Evolutionary conservation across 495 filamentous ascomycete species (phyloP).

Genomic region (Penicillium diatomitis): DNA sequence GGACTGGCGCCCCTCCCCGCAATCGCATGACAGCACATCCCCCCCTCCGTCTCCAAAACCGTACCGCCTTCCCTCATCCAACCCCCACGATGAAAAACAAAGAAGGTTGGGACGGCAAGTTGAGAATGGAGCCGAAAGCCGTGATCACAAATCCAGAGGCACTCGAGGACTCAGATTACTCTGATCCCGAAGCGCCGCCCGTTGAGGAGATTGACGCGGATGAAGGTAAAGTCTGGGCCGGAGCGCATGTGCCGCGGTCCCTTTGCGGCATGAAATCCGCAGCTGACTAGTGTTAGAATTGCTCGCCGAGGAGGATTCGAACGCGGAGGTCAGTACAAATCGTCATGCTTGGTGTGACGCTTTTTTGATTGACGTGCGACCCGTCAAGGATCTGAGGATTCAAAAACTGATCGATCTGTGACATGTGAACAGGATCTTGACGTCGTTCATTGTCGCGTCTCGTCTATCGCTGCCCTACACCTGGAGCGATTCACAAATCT

Average conservation of each 20-base stretch:
- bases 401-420: conserved; percentile 5
- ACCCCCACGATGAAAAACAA: conserved; percentile 44
- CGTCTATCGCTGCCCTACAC: conserved; percentile 64
- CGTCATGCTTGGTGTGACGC: background rate
- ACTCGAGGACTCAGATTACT: conserved; percentile 73
- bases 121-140: conserved; percentile 58
- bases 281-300: conserved; percentile 41
- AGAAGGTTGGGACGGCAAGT: conserved; percentile 91
- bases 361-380: too few species aligned
- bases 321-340: conserved; percentile 40
- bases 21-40: conserved; percentile 12
- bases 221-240: conserved; percentile 48
- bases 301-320: conserved; percentile 52
- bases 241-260: background rate
- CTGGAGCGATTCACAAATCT: conserved; percentile 77
- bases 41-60: conserved; percentile 9
- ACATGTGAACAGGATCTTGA: conserved; percentile 64
- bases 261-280: background rate
- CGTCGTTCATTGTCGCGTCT: conserved; percentile 75
- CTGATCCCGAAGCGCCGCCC: conserved; percentile 68
- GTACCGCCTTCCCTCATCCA: background rate
- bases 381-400: background rate
- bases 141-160: conserved; percentile 65
- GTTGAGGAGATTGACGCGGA: conserved; percentile 73
- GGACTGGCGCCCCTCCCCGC: conserved; percentile 14